Conservation (phyloP, 352 stramenopile species). For the Globisporangium paddicum region DNA sequence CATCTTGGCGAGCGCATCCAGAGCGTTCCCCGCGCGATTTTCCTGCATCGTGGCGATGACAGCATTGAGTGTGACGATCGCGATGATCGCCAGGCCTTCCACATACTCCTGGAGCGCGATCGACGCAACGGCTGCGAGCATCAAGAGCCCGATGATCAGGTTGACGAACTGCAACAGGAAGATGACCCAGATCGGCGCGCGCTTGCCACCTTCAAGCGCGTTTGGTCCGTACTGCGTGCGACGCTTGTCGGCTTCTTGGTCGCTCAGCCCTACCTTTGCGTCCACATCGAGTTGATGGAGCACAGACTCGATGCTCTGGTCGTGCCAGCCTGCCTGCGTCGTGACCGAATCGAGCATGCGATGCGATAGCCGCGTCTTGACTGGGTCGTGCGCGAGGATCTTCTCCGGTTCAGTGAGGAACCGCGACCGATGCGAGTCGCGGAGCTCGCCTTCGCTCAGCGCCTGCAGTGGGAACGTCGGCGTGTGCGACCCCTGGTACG, state of each 20-base stretch:
- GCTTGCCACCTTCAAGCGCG: slow-evolving; percentile 6
- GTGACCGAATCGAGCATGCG: slow-evolving; percentile 28
- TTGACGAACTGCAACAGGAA: slow-evolving; percentile 56
- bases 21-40: slow-evolving; percentile 32
- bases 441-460: neutral
- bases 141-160: slow-evolving; percentile 36
- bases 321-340: slow-evolving; percentile 23
- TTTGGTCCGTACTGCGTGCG: slow-evolving; percentile 17
- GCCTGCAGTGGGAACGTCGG: slow-evolving; percentile 7
- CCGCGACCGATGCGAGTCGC: slow-evolving; percentile 18
- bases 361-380: slow-evolving; percentile 34
- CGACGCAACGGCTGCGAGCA: slow-evolving; percentile 29
- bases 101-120: slow-evolving; percentile 31
- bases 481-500: slow-evolving; percentile 9
- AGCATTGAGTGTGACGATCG: slow-evolving; percentile 43
- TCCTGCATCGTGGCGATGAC: slow-evolving; percentile 36
- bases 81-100: slow-evolving; percentile 38
- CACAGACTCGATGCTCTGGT: slow-evolving; percentile 20
- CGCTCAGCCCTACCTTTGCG: slow-evolving; percentile 18
- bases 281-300: slow-evolving; percentile 29
- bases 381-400: slow-evolving; percentile 23
- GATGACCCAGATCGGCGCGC: slow-evolving; percentile 28
- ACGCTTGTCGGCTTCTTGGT: slow-evolving; percentile 20
- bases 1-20: slow-evolving; percentile 34
- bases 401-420: slow-evolving; percentile 36